Evolutionary conservation across 495 filamentous ascomycete species (phyloP), one percentile per base, ranked within the genome.

Genomic region (Haplographium delicatum): DNA sequence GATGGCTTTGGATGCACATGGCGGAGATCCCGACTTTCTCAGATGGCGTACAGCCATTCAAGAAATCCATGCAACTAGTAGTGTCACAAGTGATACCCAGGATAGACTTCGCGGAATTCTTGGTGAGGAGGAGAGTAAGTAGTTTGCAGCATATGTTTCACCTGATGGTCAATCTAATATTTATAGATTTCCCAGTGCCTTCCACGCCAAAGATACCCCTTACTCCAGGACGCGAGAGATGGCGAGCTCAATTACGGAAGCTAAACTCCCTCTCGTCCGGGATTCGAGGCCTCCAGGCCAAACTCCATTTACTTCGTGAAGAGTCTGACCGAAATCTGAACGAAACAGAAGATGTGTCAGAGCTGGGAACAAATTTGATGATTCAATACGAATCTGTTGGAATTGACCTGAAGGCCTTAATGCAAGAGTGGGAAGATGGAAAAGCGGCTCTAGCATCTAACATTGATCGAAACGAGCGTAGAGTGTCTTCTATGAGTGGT

Each of bases 331-430:
- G 78, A 54, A 79, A 80, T 43, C 69, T 95, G 16, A 84, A 89
- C 57, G 81, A 82, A 55, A 75, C 86, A 5, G 81, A 84, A 37
- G 84, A 93, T 55, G 68, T 86, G 3, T 76, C 78, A 16, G 82
- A 90, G 49, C 75, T 94, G 27, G 88, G 86, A 8, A 71, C 80
- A 2, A 82, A 77, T 46, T 78, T 97, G 22, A 82, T 94, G 68
- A 67, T 82, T 23, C 93, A 96, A 61, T 97, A 97, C 64, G 93
- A 98, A 22, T 90, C 89, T 15, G 91, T 98, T 54, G 93, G 93
- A 5, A 73, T 80, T 37, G 93, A 98, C 63, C 78, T 98, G 27
- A 82, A 81, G 61, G 78, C 77, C 34, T 72, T 98, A 37, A 81
- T 91, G 54, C 82, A 90, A 51, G 90, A 94, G 55, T 98, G 93